Evolutionary conservation across 1,139 yeast genomes (phyloP), one percentile per base, ranked within the genome.

Genomic region (Scheffersomyces titani): DNA sequence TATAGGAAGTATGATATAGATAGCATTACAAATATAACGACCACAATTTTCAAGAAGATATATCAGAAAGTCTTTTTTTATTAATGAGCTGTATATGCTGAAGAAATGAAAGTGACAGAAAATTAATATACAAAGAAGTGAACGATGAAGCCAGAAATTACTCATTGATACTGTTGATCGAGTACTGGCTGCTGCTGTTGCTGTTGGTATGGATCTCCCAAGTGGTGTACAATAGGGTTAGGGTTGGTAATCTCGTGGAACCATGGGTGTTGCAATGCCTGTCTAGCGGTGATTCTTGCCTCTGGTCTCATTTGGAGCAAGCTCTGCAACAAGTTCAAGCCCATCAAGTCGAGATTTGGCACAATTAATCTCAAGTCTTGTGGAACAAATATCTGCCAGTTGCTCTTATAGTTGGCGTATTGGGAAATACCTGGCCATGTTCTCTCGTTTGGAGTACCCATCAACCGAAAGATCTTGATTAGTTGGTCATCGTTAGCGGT

Each of bases 391-490:
- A 87, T 79, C 63, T 87, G 90, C 83, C 93, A 90, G 65, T 88
- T 89, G 51, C 87, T 83, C 72, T 89, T 87, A 72, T 88, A 96
- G 72, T 94, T 92, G 49, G 98, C 96, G 65, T 91, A 83, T 49
- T 86, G 84, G 7, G 96, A 85, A 47, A 94, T 89, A 2, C 96
- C 96, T 0, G 98, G 98, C 99, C 99, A 96, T 5, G 96, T 89
- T 61, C 91, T 82, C 72, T 93, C 98, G 65, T 88, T 90, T 49
- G 99, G 99, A 1, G 98, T 93, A 19, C 99, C 99, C 97, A 93
- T 90, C 49, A 90, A 81, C 66, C 94, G 87, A 75, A 94, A 94
- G 55, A 94, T 96, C 69, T 90, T 87, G 66, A 87, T 84, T 67
- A 94, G 79, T 72, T 94, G 98, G 74, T 94, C 99, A 57, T 94